Conservation (phyloP, 192 early-diverging fungal genomes). For the Coemansia sp. region DNA sequence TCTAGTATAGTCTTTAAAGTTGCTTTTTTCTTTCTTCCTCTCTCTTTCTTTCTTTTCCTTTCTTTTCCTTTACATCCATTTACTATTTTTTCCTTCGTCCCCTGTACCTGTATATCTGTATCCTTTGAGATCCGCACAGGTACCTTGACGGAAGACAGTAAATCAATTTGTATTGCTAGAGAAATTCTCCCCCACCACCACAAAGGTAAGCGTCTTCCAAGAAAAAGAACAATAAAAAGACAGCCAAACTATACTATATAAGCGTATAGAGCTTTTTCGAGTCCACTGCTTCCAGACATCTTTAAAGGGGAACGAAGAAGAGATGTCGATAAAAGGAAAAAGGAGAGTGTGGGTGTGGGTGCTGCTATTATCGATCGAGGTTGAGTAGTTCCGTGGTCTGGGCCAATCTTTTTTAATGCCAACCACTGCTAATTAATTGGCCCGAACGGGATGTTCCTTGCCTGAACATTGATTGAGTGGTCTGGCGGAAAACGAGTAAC, state of each 20-base stretch:
- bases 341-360: neutral
- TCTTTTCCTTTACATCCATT: slow-evolving; percentile 1
- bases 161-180: neutral
- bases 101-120: neutral
- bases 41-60: neutral
- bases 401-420: neutral
- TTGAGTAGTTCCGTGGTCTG: neutral
- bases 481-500: slow-evolving; percentile 1
- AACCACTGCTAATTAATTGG: neutral
- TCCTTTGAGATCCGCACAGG: neutral
- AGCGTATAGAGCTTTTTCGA: neutral
- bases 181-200: neutral
- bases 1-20: slow-evolving; percentile 8
- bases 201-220: neutral
- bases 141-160: neutral
- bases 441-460: slow-evolving; percentile 2
- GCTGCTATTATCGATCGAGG: neutral
- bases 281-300: neutral
- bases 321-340: neutral
- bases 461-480: neutral
- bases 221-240: neutral
- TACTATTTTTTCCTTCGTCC: slow-evolving; percentile 1
- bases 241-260: neutral
- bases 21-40: neutral
- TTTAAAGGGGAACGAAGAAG: neutral